Evolutionary conservation across 2,329 filamentous ascomycete species (phyloP), one percentile per base, ranked within the genome.

Genomic region (Colletotrichum neosansevieriae): DNA sequence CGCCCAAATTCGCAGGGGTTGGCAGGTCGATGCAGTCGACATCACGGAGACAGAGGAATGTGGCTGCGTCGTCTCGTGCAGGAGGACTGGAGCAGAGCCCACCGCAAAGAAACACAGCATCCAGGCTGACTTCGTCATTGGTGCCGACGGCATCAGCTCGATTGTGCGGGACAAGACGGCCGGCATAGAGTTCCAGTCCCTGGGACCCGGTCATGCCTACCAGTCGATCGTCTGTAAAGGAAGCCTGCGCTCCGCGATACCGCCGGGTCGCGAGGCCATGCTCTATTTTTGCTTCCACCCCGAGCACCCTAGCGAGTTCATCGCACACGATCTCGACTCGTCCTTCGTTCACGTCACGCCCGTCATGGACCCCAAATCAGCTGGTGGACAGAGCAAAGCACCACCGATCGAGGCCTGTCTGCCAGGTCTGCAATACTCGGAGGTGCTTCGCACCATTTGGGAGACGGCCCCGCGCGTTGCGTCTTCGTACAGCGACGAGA

Each of bases 231-330:
- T 67, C 44, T 67, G 50, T 11, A 58, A 58, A 29, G 64, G 58
- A 34, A 67, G 59, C 13, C 64, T 67, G 5, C 64, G 64, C 51
- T 50, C 64, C 3, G 58, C 59, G 44, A 58, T 67, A 17, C 64
- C 59, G 12, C 17, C 42, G 15, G 64, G 19, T 32, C 64, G 44
- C 9, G 64, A 67, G 58, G 64, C 50, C 44, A 67, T 67, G 64
- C 64, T 67, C 34, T 67, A 67, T 42, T 67, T 67, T 15, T 67
- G 64, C 51, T 67, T 67, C 24, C 51, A 67, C 24, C 64, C 64
- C 12, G 64, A 67, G 21, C 64, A 67, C 17, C 59, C 58, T 11
- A 51, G 58, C 17, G 58, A 67, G 51, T 67, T 67, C 36, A 67
- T 67, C 19, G 64, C 64, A 32, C 44, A 67, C 44, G 3, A 45